Conservation (phyloP, 1,284 basidiomycete species). For the Wolfiporia cocos region DNA sequence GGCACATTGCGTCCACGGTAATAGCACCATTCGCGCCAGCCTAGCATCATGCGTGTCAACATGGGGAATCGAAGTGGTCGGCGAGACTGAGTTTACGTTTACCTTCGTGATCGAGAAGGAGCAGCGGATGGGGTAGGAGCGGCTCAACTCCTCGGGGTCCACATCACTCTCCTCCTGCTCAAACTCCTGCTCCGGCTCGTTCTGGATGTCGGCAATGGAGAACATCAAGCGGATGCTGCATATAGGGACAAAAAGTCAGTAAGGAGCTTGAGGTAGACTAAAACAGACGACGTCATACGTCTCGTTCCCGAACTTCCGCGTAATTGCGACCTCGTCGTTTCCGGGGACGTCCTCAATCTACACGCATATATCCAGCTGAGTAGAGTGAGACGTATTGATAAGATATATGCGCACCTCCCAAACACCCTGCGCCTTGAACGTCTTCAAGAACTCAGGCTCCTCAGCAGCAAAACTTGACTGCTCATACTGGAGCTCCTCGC, state of each 20-base stretch:
- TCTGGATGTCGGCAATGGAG: conserved; percentile 75
- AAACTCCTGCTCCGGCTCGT: conserved; percentile 39
- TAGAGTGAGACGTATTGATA: background rate
- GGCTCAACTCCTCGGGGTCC: conserved; percentile 35
- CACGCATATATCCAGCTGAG: background rate
- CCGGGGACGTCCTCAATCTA: conserved; percentile 72
- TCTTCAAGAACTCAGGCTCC: conserved; percentile 76
- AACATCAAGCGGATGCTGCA: conserved; percentile 74
- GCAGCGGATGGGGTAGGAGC: conserved; percentile 67
- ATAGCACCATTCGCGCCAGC: conserved; percentile 50
- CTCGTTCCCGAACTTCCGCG: conserved; percentile 89
- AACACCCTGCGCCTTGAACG: conserved; percentile 69
- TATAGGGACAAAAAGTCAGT: no score
- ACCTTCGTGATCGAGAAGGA: conserved; percentile 86
- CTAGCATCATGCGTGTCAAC: no score
- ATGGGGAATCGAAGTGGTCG: no score
- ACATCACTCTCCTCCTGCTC: conserved; percentile 34
- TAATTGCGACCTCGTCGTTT: conserved; percentile 80
- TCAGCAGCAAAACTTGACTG: conserved; percentile 47
- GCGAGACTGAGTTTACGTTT: no score
- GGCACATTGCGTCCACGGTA: conserved; percentile 75
- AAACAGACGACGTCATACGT: conserved; percentile 37
- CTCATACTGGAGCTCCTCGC: conserved; percentile 86
- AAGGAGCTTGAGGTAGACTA: no score
- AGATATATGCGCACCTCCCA: conserved; percentile 58